These are phyloP conservation scores for Suillus clintonianus DNA, from an alignment of 768 basidiomycete species.

Conservation along the genomic window DNA sequence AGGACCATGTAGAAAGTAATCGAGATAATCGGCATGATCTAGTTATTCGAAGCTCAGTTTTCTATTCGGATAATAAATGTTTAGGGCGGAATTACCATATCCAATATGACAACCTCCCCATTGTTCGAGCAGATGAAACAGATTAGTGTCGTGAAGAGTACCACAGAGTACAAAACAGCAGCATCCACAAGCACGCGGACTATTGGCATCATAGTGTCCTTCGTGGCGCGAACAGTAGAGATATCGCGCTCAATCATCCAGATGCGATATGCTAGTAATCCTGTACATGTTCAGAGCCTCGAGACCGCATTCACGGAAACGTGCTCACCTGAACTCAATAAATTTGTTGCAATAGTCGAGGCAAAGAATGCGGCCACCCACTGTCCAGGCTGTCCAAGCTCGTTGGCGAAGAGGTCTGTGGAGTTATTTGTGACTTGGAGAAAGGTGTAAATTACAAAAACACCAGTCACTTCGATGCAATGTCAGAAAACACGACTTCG, in stretches of 20 bases:
- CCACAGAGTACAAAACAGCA: too few relatives aligned
- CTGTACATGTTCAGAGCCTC: neutral
- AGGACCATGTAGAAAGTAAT: too few relatives aligned
- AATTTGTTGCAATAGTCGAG: neutral
- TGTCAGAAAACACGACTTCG: neutral
- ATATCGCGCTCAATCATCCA: neutral
- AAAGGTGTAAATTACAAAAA: neutral
- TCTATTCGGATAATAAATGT: neutral
- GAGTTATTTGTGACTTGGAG: neutral
- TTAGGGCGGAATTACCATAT: too few relatives aligned
- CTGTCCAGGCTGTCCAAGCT: neutral
- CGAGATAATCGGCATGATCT: too few relatives aligned
- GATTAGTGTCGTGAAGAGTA: too few relatives aligned
- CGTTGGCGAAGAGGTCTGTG: neutral
- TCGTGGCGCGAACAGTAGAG: neutral
- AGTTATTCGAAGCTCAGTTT: too few relatives aligned
- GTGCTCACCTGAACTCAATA: neutral
- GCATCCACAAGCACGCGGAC: neutral
- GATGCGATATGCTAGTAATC: neutral
- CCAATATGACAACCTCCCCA: too few relatives aligned
- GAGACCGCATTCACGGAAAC: neutral
- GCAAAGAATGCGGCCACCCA: neutral
- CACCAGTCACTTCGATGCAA: neutral
- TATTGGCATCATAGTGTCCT: neutral
- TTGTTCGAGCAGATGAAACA: too few relatives aligned